These are phyloP conservation scores for Neurospora sp. DNA, from an alignment of 2,329 filamentous ascomycete species.

Conservation along the genomic window DNA sequence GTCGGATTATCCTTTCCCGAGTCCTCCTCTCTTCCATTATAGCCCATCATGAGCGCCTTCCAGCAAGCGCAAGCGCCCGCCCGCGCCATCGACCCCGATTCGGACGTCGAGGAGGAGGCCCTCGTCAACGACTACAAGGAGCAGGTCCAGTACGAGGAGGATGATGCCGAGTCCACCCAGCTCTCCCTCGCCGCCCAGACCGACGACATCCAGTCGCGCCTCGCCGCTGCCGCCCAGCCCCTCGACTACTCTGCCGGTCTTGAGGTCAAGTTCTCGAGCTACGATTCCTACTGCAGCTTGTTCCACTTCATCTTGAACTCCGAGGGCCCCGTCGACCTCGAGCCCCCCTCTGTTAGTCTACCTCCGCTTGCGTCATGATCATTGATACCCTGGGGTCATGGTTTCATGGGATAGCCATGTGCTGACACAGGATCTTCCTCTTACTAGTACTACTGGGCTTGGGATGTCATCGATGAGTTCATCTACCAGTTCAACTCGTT, in stretches of 20 bases:
- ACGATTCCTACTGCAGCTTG: constrained; percentile 98
- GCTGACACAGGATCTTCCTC: constrained; percentile 16
- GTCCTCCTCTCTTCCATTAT: not conserved
- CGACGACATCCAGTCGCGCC: constrained; percentile 87
- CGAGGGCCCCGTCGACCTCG: constrained; percentile 94
- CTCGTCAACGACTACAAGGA: constrained; percentile 93
- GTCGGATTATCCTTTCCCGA: constrained; percentile 3
- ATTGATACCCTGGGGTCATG: constrained; percentile 5
- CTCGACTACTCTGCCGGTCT: constrained; percentile 93
- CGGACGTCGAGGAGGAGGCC: constrained; percentile 91
- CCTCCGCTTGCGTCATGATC: not conserved
- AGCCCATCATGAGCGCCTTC: constrained; percentile 47
- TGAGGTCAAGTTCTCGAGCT: constrained; percentile 96
- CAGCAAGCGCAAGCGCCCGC: constrained; percentile 51
- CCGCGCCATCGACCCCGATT: constrained; percentile 64
- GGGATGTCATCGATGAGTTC: constrained; percentile 99
- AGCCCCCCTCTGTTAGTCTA: constrained; percentile 79
- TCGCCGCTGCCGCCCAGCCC: constrained; percentile 85
- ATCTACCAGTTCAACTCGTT: constrained; percentile 99
- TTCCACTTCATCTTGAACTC: constrained; percentile 99
- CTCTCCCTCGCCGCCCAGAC: constrained; percentile 62
- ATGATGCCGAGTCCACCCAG: constrained; percentile 66
- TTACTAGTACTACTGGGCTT: constrained; percentile 91
- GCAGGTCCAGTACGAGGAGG: constrained; percentile 89
- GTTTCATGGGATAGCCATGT: not conserved